Base-by-base conservation (phyloP, 805 yeast genomes). In the Wickerhamiella occidentalis region DNA sequence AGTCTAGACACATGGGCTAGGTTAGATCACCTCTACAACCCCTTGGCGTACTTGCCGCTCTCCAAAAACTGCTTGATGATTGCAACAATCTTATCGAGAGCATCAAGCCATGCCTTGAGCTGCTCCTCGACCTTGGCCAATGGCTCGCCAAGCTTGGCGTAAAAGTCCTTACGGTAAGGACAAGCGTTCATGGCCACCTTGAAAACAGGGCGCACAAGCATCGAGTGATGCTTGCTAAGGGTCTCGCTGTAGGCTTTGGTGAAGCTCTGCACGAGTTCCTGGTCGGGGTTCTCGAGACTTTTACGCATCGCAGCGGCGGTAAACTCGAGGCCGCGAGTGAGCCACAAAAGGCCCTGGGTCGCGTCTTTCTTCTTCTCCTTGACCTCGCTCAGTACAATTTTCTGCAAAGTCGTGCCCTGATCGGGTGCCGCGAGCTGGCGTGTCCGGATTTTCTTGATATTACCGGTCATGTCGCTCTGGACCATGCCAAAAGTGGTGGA, bases 121-220 rank as follows among this genome's bases (percentile, higher is more conserved):
- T 86, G 87, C 54, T 67, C 70, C 35, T 66, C 58, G 19, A 87
- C 94, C 61, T 74, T 76, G 29, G 68, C 80, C 18, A 49, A 51
- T 13, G 61, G 61, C 19, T 73, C 73, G 51, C 95, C 95, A 58
- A 86, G 75, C 70, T 85, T 86, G 52, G 66, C 80, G 61, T 85
- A 86, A 63, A 86, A 84, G 61, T 79, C 94, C 64, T 77, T 78
- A 70, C 95, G 78, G 68, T 85, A 87, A 11, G 96, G 96, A 66
- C 94, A 85, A 1, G 95, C 94, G 66, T 83, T 84, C 95, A 86
- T 87, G 45, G 96, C 96, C 64, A 87, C 73, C 65, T 85, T 85
- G 76, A 86, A 86, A 48, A 87, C 78, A 23, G 95, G 95, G 61
- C 81, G 82, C 54, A 86, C 73, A 60, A 86, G 70, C 75, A 86